Base-by-base conservation (phyloP, 2,329 filamentous ascomycete species). In the Mollisia scopiformis region DNA sequence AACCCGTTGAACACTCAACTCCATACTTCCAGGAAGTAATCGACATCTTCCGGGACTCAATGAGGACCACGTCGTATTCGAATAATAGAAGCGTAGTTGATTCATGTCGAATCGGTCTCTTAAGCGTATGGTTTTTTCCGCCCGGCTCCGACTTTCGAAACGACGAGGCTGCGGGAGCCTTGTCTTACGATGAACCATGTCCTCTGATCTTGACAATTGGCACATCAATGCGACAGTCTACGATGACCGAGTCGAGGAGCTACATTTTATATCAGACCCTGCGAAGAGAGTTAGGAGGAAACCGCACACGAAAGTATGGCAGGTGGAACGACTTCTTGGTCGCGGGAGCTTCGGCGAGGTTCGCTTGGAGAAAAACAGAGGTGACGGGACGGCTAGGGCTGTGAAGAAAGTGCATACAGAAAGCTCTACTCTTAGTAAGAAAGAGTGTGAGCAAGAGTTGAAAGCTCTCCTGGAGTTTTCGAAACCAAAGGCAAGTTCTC, bases 401-500 rank as follows among this genome's bases (percentile, higher is more conserved):
- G 58, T 63, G 23, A 63, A 63, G 27, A 46, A 25, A 5, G 52
- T 63, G 14, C 14, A 7, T 23, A 39, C 51, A 14, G 50, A 14
- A 14, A 23, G 49, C 8, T 30, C 16, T 2, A 57, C 23, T 6
- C 6, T 16, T n/a, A n/a, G 39, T 8, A 37, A 55, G 14, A 49
- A 21, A 0, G 37, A 57, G 14, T 63, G 30, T 54, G 37, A 60
- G 28, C 54, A 30, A 19, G 62, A 63, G 33, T 35, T 63, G 28
- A 51, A 51, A 11, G 62, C 62, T 7, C 23, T 63, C 6, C 11
- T 59, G 23, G 51, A 61, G 23, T 61, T 63, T 30, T 61, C 58
- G 11, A 59, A 63, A n/a, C 55, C 55, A 14, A 63, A 63, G 51
- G 30, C n/a, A n/a, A n/a, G n/a, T n/a, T n/a, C n/a, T n/a, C n/a